These are phyloP conservation scores for Salix arbutifolia DNA, from an alignment of 345 rosid species.

Conservation along the genomic window DNA sequence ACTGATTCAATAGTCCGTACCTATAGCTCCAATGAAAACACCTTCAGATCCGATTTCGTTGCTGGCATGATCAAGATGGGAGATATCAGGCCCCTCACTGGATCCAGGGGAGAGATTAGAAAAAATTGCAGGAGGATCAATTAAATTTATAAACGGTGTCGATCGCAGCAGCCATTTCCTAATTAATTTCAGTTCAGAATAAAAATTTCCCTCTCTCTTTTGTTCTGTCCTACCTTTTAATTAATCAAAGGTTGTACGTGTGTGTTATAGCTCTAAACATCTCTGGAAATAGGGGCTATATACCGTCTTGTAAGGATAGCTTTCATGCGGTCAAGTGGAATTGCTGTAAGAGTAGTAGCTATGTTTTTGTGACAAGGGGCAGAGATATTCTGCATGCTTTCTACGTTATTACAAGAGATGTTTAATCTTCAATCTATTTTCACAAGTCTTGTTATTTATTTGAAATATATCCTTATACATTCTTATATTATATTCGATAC, in stretches of 20 bases:
- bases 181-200: not conserved
- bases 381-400: too few species aligned
- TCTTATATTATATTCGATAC: too few species aligned
- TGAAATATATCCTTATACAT: too few species aligned
- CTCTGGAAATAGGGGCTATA: not conserved
- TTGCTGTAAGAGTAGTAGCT: too few species aligned
- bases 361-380: too few species aligned
- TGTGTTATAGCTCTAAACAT: not conserved
- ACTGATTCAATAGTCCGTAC: constrained; percentile 28
- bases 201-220: not conserved
- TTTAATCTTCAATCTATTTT: too few species aligned
- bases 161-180: not conserved
- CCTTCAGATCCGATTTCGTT: constrained; percentile 32
- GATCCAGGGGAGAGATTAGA: constrained; percentile 41
- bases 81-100: constrained; percentile 39
- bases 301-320: too few species aligned
- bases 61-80: constrained; percentile 50
- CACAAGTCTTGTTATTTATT: too few species aligned
- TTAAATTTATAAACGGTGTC: not conserved
- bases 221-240: not conserved
- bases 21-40: constrained; percentile 14
- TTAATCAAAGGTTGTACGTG: not conserved
- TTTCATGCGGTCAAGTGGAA: too few species aligned
- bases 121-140: constrained; percentile 38
- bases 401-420: too few species aligned